phyloP scores from a whole-genome alignment of 352 stramenopile genomes.

The Pythium biforme region DNA sequence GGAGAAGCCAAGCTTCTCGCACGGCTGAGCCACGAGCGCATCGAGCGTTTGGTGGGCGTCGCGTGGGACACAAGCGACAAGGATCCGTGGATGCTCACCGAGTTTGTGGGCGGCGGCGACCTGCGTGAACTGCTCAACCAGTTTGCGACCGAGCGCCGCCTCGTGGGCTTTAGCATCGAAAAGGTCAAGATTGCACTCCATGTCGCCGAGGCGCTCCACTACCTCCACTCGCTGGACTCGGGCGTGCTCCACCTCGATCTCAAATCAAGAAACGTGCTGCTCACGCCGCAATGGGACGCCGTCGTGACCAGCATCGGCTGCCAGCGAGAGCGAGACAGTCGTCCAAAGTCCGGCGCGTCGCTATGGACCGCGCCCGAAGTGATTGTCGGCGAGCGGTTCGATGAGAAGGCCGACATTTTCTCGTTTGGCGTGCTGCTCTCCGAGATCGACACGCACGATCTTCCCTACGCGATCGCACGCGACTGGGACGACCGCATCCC shows the following conservation, averaged over 20 bases:
- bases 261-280: constrained; percentile 37
- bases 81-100: constrained; percentile 35
- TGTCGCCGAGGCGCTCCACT: constrained; percentile 24
- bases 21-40: constrained; percentile 48
- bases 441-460: constrained; percentile 22
- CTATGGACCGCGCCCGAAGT: constrained; percentile 19
- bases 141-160: constrained; percentile 15
- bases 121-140: constrained; percentile 22
- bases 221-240: constrained; percentile 2
- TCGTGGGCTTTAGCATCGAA: constrained; percentile 28
- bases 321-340: constrained; percentile 23
- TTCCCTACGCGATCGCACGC: constrained; percentile 1
- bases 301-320: constrained; percentile 46
- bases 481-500: not conserved
- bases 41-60: constrained; percentile 31
- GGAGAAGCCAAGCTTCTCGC: constrained; percentile 32
- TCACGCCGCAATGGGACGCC: constrained; percentile 29
- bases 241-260: constrained; percentile 20
- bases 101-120: constrained; percentile 10
- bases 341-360: constrained; percentile 15
- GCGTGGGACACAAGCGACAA: constrained; percentile 15
- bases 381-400: constrained; percentile 32
- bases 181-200: constrained; percentile 37
- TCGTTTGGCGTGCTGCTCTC: constrained; percentile 17
- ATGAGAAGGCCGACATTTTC: constrained; percentile 21